Percentiles rank a stretch among this genome's conserved stretches.
These are phyloP conservation scores for Bertia moriformis DNA, from an alignment of 2,329 filamentous ascomycete genomes.

Conservation along the genomic window DNA sequence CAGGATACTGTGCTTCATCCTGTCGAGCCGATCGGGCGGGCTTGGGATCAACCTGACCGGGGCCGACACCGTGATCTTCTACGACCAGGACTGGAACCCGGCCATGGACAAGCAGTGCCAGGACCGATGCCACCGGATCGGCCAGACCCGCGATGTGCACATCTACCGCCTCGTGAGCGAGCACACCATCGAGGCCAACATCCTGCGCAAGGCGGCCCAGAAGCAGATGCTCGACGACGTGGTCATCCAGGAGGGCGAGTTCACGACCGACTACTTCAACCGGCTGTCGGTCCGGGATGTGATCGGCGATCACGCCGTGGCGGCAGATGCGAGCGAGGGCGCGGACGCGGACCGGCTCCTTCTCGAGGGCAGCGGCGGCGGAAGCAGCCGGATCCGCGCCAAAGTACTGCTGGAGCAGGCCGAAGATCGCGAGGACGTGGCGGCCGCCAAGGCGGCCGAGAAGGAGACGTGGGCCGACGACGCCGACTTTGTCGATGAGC, in stretches of 20 bases:
- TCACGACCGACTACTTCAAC: constrained; percentile 92
- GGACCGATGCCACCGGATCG: constrained; percentile 90
- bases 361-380: constrained; percentile 47
- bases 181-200: constrained; percentile 95
- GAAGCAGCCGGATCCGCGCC: constrained; percentile 43
- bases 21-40: constrained; percentile 86
- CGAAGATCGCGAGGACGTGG: constrained; percentile 83
- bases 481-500: constrained; percentile 65
- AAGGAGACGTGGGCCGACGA: constrained; percentile 81
- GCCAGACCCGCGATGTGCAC: constrained; percentile 91
- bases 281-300: constrained; percentile 58
- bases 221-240: constrained; percentile 97
- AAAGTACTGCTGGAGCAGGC: constrained; percentile 71
- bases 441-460: constrained; percentile 72
- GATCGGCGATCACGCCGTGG: constrained; percentile 41
- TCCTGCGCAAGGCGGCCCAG: constrained; percentile 87
- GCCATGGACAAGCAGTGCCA: constrained; percentile 99
- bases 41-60: constrained; percentile 93
- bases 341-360: constrained; percentile 78
- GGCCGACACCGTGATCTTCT: constrained; percentile 95
- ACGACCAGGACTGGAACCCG: constrained; percentile 97
- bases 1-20: constrained; percentile 85
- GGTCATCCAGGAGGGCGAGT: constrained; percentile 94
- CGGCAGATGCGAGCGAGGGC: constrained; percentile 53
- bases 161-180: constrained; percentile 91